Evolutionary conservation across 129 eudicot species (phyloP).

Genomic region (Cynara cardunculus): DNA sequence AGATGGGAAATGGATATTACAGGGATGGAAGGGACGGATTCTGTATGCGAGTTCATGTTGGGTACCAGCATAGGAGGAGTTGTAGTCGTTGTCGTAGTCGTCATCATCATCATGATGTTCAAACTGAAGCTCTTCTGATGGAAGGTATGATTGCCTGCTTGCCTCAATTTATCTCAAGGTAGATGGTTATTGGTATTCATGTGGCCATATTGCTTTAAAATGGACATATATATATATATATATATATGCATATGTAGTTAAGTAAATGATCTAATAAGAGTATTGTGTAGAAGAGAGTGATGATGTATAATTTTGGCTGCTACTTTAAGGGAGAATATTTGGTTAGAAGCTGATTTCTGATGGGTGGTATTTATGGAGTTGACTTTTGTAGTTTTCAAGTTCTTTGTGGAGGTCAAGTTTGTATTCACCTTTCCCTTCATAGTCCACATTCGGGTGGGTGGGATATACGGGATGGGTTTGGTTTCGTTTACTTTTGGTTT

Average conservation of each 20-base stretch:
- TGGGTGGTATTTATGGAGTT: not conserved
- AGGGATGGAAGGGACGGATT: conserved; percentile 64
- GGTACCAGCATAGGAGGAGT: conserved; percentile 48
- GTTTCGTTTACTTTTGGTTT: too few species aligned
- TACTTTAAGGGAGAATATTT: not conserved
- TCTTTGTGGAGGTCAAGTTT: too few species aligned
- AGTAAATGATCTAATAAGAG: not conserved
- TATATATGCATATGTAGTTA: not conserved
- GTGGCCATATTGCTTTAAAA: not conserved
- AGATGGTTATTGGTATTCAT: not conserved
- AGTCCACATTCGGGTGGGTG: too few species aligned
- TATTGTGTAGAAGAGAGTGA: not conserved
- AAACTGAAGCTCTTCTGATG: not conserved
- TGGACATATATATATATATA: not conserved
- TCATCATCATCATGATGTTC: not conserved
- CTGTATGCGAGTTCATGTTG: conserved; percentile 65
- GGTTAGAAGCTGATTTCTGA: not conserved
- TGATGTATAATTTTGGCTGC: not conserved
- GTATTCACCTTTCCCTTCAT: too few species aligned
- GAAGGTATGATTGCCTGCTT: not conserved
- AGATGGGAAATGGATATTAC: conserved; percentile 59
- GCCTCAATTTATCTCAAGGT: too few species aligned
- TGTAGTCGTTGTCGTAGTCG: too few species aligned
- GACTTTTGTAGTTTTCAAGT: not conserved
- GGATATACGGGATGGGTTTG: too few species aligned